These are phyloP conservation scores for Rhodotorula sp. DNA, from an alignment of 1,284 basidiomycete genomes.

Conservation along the genomic window DNA sequence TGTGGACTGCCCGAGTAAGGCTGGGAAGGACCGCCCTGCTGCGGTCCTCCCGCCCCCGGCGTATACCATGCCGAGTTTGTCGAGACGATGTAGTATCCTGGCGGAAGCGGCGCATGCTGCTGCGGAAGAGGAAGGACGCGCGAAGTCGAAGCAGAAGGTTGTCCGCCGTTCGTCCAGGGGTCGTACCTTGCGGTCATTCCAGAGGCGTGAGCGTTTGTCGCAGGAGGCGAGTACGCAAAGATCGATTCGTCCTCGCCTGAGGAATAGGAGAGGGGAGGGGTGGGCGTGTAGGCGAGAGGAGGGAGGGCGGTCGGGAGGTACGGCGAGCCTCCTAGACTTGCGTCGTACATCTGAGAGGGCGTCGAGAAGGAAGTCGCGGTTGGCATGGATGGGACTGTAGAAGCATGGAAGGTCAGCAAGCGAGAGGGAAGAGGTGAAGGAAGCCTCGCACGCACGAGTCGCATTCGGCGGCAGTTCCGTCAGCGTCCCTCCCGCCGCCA, in stretches of 20 bases:
- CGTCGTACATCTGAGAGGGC: background rate
- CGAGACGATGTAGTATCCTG: background rate
- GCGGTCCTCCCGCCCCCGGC: too few relatives aligned
- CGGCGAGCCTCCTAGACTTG: background rate
- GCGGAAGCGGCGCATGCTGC: background rate
- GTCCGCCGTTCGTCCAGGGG: background rate
- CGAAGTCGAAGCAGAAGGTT: background rate
- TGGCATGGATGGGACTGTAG: too few relatives aligned
- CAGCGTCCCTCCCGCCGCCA: background rate
- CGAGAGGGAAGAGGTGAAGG: too few relatives aligned
- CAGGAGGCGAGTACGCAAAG: background rate
- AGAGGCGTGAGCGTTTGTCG: background rate
- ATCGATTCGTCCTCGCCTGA: constrained; percentile 1
- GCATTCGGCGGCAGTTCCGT: background rate
- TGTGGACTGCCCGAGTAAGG: too few relatives aligned
- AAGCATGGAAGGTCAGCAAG: background rate
- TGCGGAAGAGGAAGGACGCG: background rate
- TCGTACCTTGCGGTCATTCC: background rate
- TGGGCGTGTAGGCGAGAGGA: background rate
- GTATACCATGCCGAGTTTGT: too few relatives aligned
- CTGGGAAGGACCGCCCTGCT: too few relatives aligned
- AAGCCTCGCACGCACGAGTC: background rate
- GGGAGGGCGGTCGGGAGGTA: background rate
- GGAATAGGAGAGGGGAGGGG: constrained; percentile 10
- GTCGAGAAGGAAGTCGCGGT: background rate